Conservation (phyloP, 345 rosid genomes). For the Eucalyptus pauciflora region DNA sequence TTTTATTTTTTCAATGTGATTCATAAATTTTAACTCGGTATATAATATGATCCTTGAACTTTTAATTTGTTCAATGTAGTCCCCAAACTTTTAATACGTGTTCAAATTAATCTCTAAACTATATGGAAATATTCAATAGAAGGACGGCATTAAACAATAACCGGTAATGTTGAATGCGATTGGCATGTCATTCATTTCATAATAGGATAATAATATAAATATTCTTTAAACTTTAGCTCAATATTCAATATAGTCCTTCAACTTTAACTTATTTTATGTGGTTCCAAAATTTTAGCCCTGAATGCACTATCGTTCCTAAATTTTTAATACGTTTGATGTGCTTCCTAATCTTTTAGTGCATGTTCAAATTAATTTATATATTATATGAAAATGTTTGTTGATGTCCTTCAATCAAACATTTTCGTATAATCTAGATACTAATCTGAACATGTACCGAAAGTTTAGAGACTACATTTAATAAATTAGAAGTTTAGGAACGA, state of each 20-base stretch:
- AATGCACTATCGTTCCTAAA: not conserved
- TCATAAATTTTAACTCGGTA: accelerated
- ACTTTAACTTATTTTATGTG: not conserved
- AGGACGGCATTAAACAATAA: not conserved
- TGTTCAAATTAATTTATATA: accelerated
- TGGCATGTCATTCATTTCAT: not conserved
- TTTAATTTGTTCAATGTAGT: accelerated
- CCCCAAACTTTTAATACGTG: accelerated
- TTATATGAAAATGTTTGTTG: not conserved
- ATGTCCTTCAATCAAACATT: not conserved
- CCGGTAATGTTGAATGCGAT: accelerated
- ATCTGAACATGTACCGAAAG: accelerated
- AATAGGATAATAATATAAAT: no score
- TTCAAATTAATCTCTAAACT: not conserved
- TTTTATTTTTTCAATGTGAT: not conserved
- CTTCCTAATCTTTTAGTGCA: not conserved
- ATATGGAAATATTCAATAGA: accelerated
- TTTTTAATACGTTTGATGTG: not conserved
- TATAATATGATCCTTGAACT: accelerated
- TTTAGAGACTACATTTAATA: not conserved
- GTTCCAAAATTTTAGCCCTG: accelerated
- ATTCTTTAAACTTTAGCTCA: no score
- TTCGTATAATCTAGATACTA: not conserved
- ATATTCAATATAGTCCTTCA: no score
- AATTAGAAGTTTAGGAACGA: accelerated